phyloP scores from a whole-genome alignment of 148 eudicot species.

The Rhododendron kiyosumense region DNA sequence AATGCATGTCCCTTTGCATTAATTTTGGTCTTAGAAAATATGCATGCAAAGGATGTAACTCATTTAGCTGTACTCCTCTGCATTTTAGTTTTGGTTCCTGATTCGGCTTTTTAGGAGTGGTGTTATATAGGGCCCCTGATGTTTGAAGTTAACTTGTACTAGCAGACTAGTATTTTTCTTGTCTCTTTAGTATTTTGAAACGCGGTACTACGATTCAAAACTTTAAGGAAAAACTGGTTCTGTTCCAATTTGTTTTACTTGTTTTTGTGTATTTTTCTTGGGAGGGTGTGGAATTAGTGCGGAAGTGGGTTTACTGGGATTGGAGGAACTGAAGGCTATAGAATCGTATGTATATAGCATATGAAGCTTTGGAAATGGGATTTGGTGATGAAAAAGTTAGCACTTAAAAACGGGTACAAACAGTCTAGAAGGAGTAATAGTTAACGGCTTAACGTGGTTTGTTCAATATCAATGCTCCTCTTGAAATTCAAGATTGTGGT shows the following conservation, averaged over 20 bases:
- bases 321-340: neutral
- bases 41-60: neutral
- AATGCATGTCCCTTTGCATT: neutral
- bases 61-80: neutral
- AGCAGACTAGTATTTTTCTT: neutral
- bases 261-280: neutral
- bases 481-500: neutral
- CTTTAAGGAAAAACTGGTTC: neutral
- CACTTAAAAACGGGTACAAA: neutral
- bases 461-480: neutral
- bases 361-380: neutral
- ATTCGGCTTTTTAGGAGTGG: neutral
- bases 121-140: neutral
- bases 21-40: neutral
- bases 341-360: neutral
- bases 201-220: neutral
- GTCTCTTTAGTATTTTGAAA: neutral
- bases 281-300: neutral
- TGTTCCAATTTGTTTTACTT: neutral
- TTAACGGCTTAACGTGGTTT: neutral
- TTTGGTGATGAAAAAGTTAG: neutral
- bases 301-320: neutral
- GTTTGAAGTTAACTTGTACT: neutral
- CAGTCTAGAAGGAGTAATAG: neutral
- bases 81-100: neutral